Percentiles rank a stretch among this genome's conserved stretches.
These are phyloP conservation scores for Tillandsia fasciculata DNA, from an alignment of 176 grass and related monocot species.

Conservation along the genomic window DNA sequence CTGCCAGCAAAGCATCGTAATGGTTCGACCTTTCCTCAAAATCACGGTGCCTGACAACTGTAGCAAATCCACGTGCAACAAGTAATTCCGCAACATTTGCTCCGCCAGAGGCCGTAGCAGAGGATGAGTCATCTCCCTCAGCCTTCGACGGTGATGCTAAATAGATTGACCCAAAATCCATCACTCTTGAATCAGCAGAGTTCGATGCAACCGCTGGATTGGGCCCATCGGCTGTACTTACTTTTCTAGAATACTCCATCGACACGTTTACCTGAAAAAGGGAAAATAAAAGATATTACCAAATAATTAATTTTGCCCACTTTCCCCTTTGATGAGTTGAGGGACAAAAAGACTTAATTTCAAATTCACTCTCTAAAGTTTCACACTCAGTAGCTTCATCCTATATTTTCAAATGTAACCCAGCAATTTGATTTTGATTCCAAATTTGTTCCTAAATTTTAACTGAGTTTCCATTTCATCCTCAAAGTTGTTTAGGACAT, in stretches of 20 bases:
- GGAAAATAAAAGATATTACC: neutral
- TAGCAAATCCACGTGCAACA: constrained; percentile 71
- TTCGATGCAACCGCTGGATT: constrained; percentile 28
- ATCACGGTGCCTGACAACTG: constrained; percentile 71
- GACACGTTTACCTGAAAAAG: constrained; percentile 66
- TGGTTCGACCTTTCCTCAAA: constrained; percentile 94
- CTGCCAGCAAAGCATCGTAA: constrained; percentile 76
- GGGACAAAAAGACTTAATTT: too few species aligned
- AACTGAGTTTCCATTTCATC: too few species aligned
- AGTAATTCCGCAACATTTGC: constrained; percentile 82
- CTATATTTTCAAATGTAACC: too few species aligned
- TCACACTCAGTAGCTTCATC: too few species aligned
- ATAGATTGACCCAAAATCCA: constrained; percentile 93
- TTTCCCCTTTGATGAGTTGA: too few species aligned
- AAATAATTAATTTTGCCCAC: constrained; percentile 9
- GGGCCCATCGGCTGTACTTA: constrained; percentile 45
- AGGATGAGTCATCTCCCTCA: constrained; percentile 56
- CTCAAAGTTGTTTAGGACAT: too few species aligned
- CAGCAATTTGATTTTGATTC: too few species aligned
- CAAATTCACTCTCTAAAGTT: too few species aligned
- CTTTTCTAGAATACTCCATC: constrained; percentile 96
- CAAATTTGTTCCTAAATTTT: too few species aligned
- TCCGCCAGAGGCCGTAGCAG: constrained; percentile 25
- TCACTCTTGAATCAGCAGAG: constrained; percentile 50
- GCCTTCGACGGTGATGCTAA: constrained; percentile 43